Percentiles rank a stretch among this genome's conserved stretches.
Conservation (phyloP, 2,329 filamentous ascomycete genomes). For the Arthroderma sp. region DNA sequence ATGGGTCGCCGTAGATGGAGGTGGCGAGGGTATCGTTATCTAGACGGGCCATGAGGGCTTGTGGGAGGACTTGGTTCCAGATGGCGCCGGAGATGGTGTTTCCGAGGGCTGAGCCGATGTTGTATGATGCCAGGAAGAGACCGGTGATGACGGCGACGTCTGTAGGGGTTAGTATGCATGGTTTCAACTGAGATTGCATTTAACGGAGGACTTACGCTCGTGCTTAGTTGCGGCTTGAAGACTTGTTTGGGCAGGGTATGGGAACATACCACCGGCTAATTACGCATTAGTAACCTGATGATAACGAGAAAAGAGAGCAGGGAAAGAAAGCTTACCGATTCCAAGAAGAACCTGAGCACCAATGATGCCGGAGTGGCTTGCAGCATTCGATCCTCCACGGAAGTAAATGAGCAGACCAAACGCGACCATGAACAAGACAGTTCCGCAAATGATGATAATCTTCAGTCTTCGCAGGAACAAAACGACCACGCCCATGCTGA, state of each 20-base stretch:
- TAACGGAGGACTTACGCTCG: conserved; percentile 27
- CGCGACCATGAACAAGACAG: conserved; percentile 50
- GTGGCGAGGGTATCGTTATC: conserved; percentile 32
- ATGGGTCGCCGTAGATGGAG: conserved; percentile 33
- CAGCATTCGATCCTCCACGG: conserved; percentile 40
- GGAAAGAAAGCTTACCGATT: conserved; percentile 31
- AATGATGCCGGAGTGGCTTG: conserved; percentile 46
- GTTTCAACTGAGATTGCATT: too few relatives aligned
- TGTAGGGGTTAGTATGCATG: too few relatives aligned
- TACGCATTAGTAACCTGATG: conserved; percentile 1
- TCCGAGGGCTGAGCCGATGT: conserved; percentile 50
- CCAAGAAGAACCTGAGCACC: conserved; percentile 52
- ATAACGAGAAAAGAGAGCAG: too few relatives aligned
- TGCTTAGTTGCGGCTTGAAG: conserved; percentile 42
- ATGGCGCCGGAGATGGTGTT: conserved; percentile 50
- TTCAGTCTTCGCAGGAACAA: conserved; percentile 49
- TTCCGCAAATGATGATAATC: conserved; percentile 50
- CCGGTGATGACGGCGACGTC: conserved; percentile 53
- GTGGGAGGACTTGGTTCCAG: conserved; percentile 48
- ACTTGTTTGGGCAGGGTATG: conserved; percentile 40
- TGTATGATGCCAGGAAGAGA: conserved; percentile 51
- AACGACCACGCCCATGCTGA: conserved; percentile 46
- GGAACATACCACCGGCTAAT: conserved; percentile 48
- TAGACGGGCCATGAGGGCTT: conserved; percentile 30
- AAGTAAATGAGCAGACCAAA: conserved; percentile 54